Conservation (phyloP, 345 rosid genomes). For the Diplotaxis tenuifolia region DNA sequence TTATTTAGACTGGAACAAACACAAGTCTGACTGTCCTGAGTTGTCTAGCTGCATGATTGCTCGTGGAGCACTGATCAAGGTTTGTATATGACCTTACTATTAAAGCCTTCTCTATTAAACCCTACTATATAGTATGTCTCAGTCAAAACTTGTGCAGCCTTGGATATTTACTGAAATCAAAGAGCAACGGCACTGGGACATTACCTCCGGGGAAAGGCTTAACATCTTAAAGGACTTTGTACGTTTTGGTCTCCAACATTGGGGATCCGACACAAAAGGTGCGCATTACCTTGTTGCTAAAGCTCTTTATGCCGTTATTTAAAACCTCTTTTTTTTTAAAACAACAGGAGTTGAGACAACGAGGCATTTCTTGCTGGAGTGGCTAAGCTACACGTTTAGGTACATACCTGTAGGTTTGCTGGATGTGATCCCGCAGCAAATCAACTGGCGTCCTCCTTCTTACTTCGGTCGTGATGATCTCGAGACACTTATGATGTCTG, state of each 20-base stretch:
- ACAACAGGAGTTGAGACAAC: slow-evolving; percentile 77
- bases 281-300: background rate
- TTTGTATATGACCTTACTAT: slow-evolving; percentile 20
- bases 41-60: slow-evolving; percentile 89
- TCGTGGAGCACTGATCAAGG: slow-evolving; percentile 91
- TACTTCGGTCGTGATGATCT: slow-evolving; percentile 92
- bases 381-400: slow-evolving; percentile 86
- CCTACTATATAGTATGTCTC: background rate
- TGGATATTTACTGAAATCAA: slow-evolving; percentile 98
- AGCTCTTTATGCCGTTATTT: background rate
- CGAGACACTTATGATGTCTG: slow-evolving; percentile 93
- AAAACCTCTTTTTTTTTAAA: background rate
- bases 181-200: slow-evolving; percentile 97
- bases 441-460: slow-evolving; percentile 95
- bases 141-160: slow-evolving; percentile 55
- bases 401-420: slow-evolving; percentile 85
- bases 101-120: background rate
- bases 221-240: slow-evolving; percentile 80
- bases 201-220: slow-evolving; percentile 73
- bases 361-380: slow-evolving; percentile 88
- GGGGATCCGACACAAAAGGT: slow-evolving; percentile 97
- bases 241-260: slow-evolving; percentile 81
- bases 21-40: slow-evolving; percentile 68
- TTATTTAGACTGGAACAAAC: slow-evolving; percentile 81
- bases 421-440: slow-evolving; percentile 72